Evolutionary conservation across 1,284 basidiomycete species (phyloP).

Genomic region (Baeospora myosura): DNA sequence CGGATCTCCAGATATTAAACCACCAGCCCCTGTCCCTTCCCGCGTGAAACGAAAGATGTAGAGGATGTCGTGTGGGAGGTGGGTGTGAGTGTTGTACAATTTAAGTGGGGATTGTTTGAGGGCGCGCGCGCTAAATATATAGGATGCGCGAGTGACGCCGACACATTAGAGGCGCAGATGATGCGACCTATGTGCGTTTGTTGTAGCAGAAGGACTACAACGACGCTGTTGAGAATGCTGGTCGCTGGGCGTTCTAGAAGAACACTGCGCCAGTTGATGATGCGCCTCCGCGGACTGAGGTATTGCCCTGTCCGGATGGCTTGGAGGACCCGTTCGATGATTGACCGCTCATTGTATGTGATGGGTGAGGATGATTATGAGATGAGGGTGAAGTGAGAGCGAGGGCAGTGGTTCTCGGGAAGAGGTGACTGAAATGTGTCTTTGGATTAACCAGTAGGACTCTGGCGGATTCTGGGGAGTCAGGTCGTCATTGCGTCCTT

Average conservation of each 20-base stretch:
- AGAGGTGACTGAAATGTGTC: not conserved
- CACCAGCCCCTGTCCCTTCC: too few relatives aligned
- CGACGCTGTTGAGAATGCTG: too few relatives aligned
- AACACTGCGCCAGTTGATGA: slow-evolving; percentile 24
- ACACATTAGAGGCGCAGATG: not conserved
- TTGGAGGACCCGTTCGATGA: too few relatives aligned
- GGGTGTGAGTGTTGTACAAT: not conserved
- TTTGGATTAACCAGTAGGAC: not conserved
- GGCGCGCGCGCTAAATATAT: not conserved
- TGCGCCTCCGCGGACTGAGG: slow-evolving; percentile 11
- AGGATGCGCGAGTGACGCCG: not conserved
- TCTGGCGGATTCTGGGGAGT: slow-evolving; percentile 1
- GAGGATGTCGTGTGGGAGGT: not conserved
- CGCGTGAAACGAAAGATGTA: not conserved
- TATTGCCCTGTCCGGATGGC: slow-evolving; percentile 4
- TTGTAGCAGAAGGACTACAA: too few relatives aligned
- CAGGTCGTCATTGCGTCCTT: not conserved
- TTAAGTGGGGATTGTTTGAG: not conserved
- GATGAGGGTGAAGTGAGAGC: not conserved
- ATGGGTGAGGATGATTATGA: slow-evolving; percentile 1
- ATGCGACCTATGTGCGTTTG: too few relatives aligned
- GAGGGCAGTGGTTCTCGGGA: not conserved
- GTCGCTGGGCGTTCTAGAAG: slow-evolving; percentile 32
- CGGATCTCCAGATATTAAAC: slow-evolving; percentile 3
- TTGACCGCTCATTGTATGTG: slow-evolving; percentile 9